Base-by-base conservation (phyloP, 2,329 filamentous ascomycete species). In the Neonectria neomacrospora region DNA sequence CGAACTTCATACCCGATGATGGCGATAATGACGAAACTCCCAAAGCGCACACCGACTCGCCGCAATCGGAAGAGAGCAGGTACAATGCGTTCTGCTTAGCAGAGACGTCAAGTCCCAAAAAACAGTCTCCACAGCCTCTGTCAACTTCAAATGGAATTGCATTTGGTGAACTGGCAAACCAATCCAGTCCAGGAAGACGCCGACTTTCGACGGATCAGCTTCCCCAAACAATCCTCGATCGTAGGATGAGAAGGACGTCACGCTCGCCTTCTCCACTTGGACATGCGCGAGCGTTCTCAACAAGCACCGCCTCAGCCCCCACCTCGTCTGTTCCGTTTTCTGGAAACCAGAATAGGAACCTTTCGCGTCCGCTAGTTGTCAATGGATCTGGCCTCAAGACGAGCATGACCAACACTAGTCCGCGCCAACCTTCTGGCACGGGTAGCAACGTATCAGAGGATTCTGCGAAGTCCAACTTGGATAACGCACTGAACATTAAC, bases 1-100 rank as follows among this genome's bases (percentile, higher is more conserved):
- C 86, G 3, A 87, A 80, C 70, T 88, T 88, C 67, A 83, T 85
- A 42, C 78, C 86, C 1, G 86, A 88, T 63, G 88, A 87, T 34
- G 76, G 78, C 7, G 82, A 83, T 34, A 79, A 77, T 44, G 85
- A 87, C 51, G 82, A 82, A 47, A 78, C 79, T 4, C 76, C 79
- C 3, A 80, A 79, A 58, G 75, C 79, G 1, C 58, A 74, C 3
- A 78, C 80, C 0, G 82, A 82, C 34, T 84, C 84, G 0, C 81
- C 84, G 3, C 79, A 80, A 4, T 82, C 84, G 8, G 81, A 86
- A 16, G 84, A 85, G 54, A 79, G 78, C 55, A 77, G 71, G 52
- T 68, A 73, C 12, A 58, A 69, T 12, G 61, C 63, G 1, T 74
- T 74, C 23, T 76, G 75, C 28, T 48, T 74, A 34, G 58, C 66